These are phyloP conservation scores for Zizania latifolia DNA, from an alignment of 176 grass and related monocot species.

Conservation along the genomic window DNA sequence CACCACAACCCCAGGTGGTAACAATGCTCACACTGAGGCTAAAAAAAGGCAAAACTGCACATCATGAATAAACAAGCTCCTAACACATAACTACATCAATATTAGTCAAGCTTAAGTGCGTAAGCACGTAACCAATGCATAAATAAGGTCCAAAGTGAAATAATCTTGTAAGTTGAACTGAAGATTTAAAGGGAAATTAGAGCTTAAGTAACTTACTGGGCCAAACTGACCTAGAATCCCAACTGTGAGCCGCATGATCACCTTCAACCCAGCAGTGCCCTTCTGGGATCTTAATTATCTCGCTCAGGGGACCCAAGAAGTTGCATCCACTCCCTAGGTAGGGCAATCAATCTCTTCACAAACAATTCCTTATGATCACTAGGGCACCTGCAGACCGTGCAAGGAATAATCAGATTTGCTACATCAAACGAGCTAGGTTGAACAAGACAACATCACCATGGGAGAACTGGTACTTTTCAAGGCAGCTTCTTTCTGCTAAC, in stretches of 20 bases:
- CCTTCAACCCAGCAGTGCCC: slow-evolving; percentile 97
- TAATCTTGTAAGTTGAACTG: not conserved
- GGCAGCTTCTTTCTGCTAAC: slow-evolving; percentile 51
- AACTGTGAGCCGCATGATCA: slow-evolving; percentile 64
- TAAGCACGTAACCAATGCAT: not conserved
- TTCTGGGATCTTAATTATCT: slow-evolving; percentile 59
- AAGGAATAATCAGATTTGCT: not conserved
- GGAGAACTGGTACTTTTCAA: slow-evolving; percentile 62
- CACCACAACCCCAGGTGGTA: not conserved
- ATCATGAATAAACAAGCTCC: not conserved
- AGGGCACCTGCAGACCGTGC: slow-evolving; percentile 43
- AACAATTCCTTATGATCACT: slow-evolving; percentile 48
- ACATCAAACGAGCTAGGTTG: not conserved
- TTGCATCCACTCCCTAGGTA: slow-evolving; percentile 78
- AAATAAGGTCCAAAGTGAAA: not conserved
- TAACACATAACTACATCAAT: not conserved
- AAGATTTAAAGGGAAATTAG: not conserved
- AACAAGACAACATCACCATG: slow-evolving; percentile 74
- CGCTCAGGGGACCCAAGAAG: slow-evolving; percentile 41
- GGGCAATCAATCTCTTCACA: slow-evolving; percentile 77
- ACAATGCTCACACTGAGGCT: not conserved
- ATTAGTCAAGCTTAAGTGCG: not conserved
- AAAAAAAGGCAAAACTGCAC: not conserved
- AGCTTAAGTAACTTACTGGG: slow-evolving; percentile 48
- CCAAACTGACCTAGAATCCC: slow-evolving; percentile 83